Conservation (phyloP, 352 stramenopile genomes). For the Phytophthora melonis region DNA sequence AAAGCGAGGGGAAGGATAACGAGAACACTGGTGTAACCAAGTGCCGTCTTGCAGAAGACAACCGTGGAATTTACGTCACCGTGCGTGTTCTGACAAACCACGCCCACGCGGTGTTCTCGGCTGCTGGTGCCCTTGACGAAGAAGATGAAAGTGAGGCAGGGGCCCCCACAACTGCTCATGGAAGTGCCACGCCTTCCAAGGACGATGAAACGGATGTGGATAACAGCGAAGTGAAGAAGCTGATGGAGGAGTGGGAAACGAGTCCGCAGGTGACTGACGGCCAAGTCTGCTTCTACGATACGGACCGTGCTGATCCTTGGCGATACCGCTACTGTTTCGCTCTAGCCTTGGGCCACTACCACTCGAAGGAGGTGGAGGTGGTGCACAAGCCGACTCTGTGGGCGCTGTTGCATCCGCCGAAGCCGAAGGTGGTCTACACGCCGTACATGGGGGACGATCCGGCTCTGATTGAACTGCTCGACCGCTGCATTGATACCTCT, state of each 20-base stretch:
- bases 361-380: conserved; percentile 55
- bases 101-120: conserved; percentile 24
- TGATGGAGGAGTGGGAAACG: conserved; percentile 29
- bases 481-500: conserved; percentile 72
- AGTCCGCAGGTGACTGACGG: conserved; percentile 69
- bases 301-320: conserved; percentile 59
- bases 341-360: conserved; percentile 65
- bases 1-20: conserved; percentile 17
- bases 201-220: conserved; percentile 2
- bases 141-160: conserved; percentile 14
- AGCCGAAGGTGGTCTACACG: conserved; percentile 55
- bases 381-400: conserved; percentile 52
- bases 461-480: conserved; percentile 59
- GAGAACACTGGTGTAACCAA: conserved; percentile 18
- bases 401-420: conserved; percentile 40
- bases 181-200: conserved; percentile 3
- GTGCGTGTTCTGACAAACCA: conserved; percentile 39
- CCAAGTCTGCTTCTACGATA: conserved; percentile 76
- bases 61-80: conserved; percentile 44
- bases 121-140: conserved; percentile 18
- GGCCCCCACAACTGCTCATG: conserved; percentile 11
- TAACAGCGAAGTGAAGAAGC: conserved; percentile 12
- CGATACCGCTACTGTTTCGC: conserved; percentile 73
- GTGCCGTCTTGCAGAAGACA: conserved; percentile 44
- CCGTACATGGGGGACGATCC: conserved; percentile 64